These are phyloP conservation scores for Dothidotthia symphoricarpi DNA, from an alignment of 2,329 filamentous ascomycete species.

Conservation along the genomic window DNA sequence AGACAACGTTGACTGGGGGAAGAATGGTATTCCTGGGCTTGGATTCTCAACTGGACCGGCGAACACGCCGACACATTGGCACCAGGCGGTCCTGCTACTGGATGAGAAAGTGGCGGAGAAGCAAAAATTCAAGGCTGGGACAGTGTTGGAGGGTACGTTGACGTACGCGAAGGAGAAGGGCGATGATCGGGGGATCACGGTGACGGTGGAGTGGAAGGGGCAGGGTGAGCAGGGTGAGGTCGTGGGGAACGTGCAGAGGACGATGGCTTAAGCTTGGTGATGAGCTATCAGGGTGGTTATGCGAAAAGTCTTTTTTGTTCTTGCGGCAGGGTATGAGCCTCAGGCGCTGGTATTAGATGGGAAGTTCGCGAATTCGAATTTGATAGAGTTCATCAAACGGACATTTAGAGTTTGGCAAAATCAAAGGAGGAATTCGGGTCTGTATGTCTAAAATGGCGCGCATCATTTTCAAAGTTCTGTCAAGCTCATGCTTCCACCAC, in stretches of 20 bases:
- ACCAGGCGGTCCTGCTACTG: constrained; percentile 73
- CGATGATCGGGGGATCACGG: constrained; percentile 43
- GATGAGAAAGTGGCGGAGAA: constrained; percentile 55
- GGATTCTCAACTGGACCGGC: constrained; percentile 85
- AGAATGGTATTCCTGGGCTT: constrained; percentile 58
- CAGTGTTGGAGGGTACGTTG: constrained; percentile 67
- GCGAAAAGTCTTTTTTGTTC: too few relatives aligned
- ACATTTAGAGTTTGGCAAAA: too few relatives aligned
- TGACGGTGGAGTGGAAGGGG: constrained; percentile 41
- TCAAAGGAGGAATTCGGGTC: too few relatives aligned
- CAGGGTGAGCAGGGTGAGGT: constrained; percentile 29
- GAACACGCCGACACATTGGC: constrained; percentile 82
- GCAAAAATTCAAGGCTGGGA: constrained; percentile 51
- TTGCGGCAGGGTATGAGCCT: too few relatives aligned
- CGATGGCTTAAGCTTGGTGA: constrained; percentile 22
- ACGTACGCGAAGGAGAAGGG: constrained; percentile 64
- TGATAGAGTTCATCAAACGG: too few relatives aligned
- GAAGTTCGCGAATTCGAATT: too few relatives aligned
- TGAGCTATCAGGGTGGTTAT: background rate
- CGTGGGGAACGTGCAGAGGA: constrained; percentile 33
- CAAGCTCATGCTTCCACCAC: too few relatives aligned
- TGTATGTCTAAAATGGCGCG: too few relatives aligned
- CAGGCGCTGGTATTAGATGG: too few relatives aligned
- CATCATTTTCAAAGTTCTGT: too few relatives aligned
- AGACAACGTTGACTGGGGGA: constrained; percentile 63